Base-by-base conservation (phyloP, 192 early-diverging fungal species). In the Coemansia sp. region DNA sequence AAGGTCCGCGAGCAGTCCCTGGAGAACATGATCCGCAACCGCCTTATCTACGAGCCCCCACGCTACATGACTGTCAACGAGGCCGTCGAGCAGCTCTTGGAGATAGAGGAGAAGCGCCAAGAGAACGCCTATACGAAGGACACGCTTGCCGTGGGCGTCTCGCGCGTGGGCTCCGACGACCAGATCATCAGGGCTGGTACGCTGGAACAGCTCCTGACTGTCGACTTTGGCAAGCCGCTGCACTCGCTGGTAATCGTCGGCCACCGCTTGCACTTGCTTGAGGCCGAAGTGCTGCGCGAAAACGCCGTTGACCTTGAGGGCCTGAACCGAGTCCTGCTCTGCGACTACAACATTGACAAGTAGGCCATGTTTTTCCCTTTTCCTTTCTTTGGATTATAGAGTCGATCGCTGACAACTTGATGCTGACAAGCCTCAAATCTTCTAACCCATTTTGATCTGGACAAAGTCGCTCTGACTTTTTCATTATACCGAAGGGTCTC, bases 1-100 rank as follows among this genome's bases (percentile, higher is more conserved):
- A 99, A 99, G 82, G 96, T 99, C 34, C 95, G 96, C 74, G 96
- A 99, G 83, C 96, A 97, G 77, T 89, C 87, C 55, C 85, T 93
- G 39, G 96, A 99, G 80, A 98, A 97, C 78, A 86, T 99, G 88
- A 94, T 95, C 36, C 88, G 92, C 39, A 92, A 93, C 34, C 85
- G 94, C 38, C 88, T 86, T 77, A 94, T 99, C 63, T 99, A 94
- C 78, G 97, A 99, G 81, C 94, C 95, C 13, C 97, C 97, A 64
- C 88, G 97, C 52, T 99, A 88, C 85, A 99, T 99, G 97, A 93
- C 93, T 11, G 87, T 96, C 61, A 96, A 97, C 83, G 87, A 89
- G 66, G 92, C 92, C n/a, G 86, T 94, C 41, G 86, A 91, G 65
- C 95, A 99, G 76, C 82, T 99, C 64, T 77, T 99, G 12, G 95